Conservation (phyloP, 495 filamentous ascomycete species). For the Staphylotrichum tortipilum region DNA sequence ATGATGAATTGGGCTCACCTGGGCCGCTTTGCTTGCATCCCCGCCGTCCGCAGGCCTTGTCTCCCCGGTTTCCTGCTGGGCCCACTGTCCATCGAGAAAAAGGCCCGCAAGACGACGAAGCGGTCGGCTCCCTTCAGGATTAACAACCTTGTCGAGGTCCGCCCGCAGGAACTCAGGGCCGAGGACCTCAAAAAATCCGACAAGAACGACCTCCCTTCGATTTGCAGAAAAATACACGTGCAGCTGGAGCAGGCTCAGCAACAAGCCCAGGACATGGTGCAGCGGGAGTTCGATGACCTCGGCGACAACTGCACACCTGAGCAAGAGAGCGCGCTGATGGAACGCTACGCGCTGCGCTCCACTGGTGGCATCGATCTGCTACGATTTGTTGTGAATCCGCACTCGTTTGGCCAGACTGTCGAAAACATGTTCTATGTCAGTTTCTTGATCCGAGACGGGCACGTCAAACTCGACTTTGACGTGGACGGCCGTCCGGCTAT, state of each 20-base stretch:
- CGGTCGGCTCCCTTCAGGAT: conserved; percentile 54
- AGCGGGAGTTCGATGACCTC: conserved; percentile 29
- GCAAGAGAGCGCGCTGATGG: conserved; percentile 40
- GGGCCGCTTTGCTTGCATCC: conserved; percentile 65
- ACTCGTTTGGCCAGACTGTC: conserved; percentile 86
- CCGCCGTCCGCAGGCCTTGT: conserved; percentile 61
- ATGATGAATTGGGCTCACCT: conserved; percentile 82
- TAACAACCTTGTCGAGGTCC: conserved; percentile 55
- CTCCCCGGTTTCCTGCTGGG: conserved; percentile 81
- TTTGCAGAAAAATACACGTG: conserved; percentile 58
- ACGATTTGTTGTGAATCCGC: conserved; percentile 78
- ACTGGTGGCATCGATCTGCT: conserved; percentile 66
- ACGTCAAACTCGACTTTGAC: conserved; percentile 56
- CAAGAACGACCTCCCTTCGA: conserved; percentile 61
- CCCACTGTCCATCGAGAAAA: conserved; percentile 82
- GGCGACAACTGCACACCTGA: conserved; percentile 21
- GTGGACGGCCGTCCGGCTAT: conserved; percentile 59
- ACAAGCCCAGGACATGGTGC: conserved; percentile 33
- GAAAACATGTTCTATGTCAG: conserved; percentile 97
- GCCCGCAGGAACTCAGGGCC: conserved; percentile 63
- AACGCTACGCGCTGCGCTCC: conserved; percentile 46
- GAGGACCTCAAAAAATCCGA: conserved; percentile 64
- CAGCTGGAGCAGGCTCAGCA: conserved; percentile 31
- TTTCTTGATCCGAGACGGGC: conserved; percentile 86
- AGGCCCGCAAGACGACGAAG: conserved; percentile 56